These are phyloP conservation scores for Trichoderma atroviride DNA, from an alignment of 2,329 filamentous ascomycete species.

Conservation along the genomic window DNA sequence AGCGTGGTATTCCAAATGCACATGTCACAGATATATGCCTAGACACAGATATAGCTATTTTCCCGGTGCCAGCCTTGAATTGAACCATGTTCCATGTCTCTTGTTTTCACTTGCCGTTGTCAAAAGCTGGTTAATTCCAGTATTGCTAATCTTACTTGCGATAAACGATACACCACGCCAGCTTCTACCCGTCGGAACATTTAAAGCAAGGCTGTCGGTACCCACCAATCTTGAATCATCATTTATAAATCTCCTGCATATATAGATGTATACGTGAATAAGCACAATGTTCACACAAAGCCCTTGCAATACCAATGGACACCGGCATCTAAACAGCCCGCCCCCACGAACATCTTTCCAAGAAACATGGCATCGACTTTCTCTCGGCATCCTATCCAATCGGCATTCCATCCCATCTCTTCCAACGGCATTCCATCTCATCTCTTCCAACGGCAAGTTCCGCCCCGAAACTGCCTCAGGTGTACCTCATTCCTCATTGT, in stretches of 20 bases:
- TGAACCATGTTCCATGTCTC: not conserved
- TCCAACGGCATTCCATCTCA: not conserved
- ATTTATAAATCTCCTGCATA: not conserved
- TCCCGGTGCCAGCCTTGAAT: not conserved
- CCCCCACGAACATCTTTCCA: not conserved
- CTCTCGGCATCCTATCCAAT: too few species aligned
- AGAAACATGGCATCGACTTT: not conserved
- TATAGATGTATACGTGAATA: not conserved
- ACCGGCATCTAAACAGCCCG: not conserved
- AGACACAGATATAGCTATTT: not conserved
- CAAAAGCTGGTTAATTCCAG: not conserved
- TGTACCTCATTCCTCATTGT: not conserved
- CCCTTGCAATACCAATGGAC: not conserved
- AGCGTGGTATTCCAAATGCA: not conserved
- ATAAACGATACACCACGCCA: not conserved
- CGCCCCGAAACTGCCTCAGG: not conserved
- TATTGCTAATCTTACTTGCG: not conserved
- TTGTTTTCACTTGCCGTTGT: not conserved
- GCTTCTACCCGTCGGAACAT: not conserved
- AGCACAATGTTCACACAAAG: not conserved
- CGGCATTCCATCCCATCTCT: not conserved
- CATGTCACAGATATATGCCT: not conserved
- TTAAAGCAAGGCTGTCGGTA: not conserved
- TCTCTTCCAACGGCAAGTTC: conserved; percentile 3
- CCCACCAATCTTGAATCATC: not conserved